Base-by-base conservation (phyloP, 2,329 filamentous ascomycete species). In the Coleophoma crateriformis region DNA sequence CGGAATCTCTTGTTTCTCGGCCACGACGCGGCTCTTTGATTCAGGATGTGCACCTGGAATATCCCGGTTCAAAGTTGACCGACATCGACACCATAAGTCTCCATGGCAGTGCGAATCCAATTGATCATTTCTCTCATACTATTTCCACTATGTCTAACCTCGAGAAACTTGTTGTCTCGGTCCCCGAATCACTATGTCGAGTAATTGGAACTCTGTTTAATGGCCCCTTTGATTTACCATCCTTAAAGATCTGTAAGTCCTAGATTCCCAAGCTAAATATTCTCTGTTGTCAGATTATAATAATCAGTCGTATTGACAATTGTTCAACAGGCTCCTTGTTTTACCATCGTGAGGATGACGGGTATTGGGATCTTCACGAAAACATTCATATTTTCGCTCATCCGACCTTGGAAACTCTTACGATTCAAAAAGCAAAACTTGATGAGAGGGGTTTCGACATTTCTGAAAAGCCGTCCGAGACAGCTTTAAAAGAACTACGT, bases 341-440 rank as follows among this genome's bases (percentile, higher is more conserved):
- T 60, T 77, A 76, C 55, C 72, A 76, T 56, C 64, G 64, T 53
- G 64, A 68, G 13, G 64, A 70, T 46, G 64, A 70, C 45, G 63
- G 63, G 10, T 77, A 76, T 58, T 77, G 74, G 74, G 73, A 77
- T 54, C 64, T 77, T 37, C 72, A 70, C 50, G 72, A 75, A 51
- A 77, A 75, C 54, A 76, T 77, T 43, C 72, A 77, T 61, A 74
- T 77, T 46, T 77, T 77, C 51, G 65, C 71, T 3, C 74, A 77
- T 45, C 74, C 74, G 0, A 73, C 72, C 1, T 67, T 77, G 17
- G 73, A 76, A 56, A 67, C 62, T 5, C 67, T 77, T 3, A 66
- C 67, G 42, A 71, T 77, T 45, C 65, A 64, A 42, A 61, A 68
- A n/a, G 74, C 74, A 11, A 70, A 67, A 52, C 65, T 77, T 3